Base-by-base conservation (phyloP, 306 rosid species). In the Ziziphus jujuba region DNA sequence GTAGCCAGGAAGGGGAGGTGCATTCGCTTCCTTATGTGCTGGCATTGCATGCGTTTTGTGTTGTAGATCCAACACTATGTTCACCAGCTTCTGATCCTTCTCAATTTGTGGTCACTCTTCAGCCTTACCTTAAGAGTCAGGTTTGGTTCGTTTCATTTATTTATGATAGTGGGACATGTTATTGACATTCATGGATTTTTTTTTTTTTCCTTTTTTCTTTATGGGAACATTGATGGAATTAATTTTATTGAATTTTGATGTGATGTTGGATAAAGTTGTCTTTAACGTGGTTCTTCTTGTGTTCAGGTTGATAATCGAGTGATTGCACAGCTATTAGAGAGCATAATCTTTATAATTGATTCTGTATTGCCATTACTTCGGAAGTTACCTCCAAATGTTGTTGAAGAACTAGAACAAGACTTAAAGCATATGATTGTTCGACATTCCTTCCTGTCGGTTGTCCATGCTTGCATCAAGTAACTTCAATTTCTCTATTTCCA, bases 391-490 rank as follows among this genome's bases (percentile, higher is more conserved):
- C 79, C 70, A 54, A 87, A 74, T 79, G 89, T 87, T 80, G 84
- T 84, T 75, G 97, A 91, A 66, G 99, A 93, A 74, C 96, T 93
- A 20, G 95, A 88, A 71, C 96, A 88, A 74, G 99, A 93, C 80
- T 78, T 93, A 85, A 90, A 84, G 75, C 90, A 85, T 73, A 90
- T 93, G 99, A 93, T 90, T 79, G 84, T 87, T 69, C 86, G 97
- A 56, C 91, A 84, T 85, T 82, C 97, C 70, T 90, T 88, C 87
- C 80, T 93, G 97, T 86, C 93, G 14, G 97, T 93, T 79, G 99
- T 93, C 72, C 99, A 93, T 87, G 97, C 99, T 75, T 90, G 96
- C 84, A 88, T 93, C 89, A 93, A 88, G 99, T 93, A 88, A 31
- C 22, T 70, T 52, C 61, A 17, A 57, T 44, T 72, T 80, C 31